phyloP scores from a whole-genome alignment of 2,329 filamentous ascomycete species.

The Curvularia sp. region DNA sequence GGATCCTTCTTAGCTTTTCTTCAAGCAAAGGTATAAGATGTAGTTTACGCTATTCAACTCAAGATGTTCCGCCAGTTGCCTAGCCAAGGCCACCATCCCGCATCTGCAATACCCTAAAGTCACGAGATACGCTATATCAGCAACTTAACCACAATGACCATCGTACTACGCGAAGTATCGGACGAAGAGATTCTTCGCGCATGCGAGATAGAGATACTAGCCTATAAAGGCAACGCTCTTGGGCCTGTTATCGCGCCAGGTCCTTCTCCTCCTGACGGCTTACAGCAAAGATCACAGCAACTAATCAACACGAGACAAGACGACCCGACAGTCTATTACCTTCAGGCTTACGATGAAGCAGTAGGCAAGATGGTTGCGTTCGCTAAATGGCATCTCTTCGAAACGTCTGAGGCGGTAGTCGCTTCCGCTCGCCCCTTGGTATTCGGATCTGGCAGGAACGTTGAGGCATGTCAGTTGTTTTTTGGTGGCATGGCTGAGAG shows the following conservation, averaged over 20 bases:
- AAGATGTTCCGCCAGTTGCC: not conserved
- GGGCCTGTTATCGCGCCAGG: constrained; percentile 36
- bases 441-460: constrained; percentile 30
- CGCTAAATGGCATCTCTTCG: constrained; percentile 42
- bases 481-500: constrained; percentile 28
- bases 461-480: constrained; percentile 35
- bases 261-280: constrained; percentile 28
- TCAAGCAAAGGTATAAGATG: not conserved
- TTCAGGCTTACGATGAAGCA: constrained; percentile 38
- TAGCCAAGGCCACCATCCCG: too few relatives aligned
- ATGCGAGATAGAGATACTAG: constrained; percentile 31
- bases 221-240: constrained; percentile 30
- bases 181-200: constrained; percentile 36
- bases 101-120: too few relatives aligned
- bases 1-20: not conserved
- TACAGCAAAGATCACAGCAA: constrained; percentile 16
- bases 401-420: constrained; percentile 23
- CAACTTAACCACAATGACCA: constrained; percentile 25
- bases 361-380: constrained; percentile 38
- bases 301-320: constrained; percentile 21
- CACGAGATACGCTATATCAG: not conserved
- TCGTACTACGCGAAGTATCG: constrained; percentile 31
- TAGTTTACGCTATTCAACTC: not conserved
- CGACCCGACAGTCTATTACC: constrained; percentile 22
- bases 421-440: constrained; percentile 19